Evolutionary conservation across 179 eudicot genomes (phyloP).

Genomic region (Silene coronaria): DNA sequence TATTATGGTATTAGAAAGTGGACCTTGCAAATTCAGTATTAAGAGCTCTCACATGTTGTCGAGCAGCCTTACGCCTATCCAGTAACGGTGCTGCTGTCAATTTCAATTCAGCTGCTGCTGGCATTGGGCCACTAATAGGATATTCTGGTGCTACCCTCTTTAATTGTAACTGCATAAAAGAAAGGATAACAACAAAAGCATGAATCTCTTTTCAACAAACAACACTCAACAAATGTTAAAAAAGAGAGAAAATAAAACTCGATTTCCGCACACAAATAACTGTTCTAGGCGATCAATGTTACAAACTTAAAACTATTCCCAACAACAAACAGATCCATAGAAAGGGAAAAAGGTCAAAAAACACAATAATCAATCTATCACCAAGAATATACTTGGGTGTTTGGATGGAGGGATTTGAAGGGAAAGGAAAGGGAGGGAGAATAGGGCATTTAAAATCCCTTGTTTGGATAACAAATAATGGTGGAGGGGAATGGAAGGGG

Average conservation of each 20-base stretch:
- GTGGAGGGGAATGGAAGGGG: too few relatives aligned
- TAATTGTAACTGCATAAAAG: slow-evolving; percentile 50
- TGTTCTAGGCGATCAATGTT: not conserved
- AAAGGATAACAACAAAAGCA: slow-evolving; percentile 1
- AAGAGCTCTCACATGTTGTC: slow-evolving; percentile 89
- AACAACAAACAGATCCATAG: not conserved
- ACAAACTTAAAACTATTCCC: not conserved
- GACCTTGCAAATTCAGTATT: slow-evolving; percentile 93
- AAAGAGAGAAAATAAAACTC: not conserved
- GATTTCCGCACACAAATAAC: not conserved
- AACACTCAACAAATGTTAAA: not conserved
- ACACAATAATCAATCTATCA: not conserved
- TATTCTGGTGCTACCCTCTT: slow-evolving; percentile 56
- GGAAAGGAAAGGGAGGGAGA: too few relatives aligned
- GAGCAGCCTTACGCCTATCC: slow-evolving; percentile 62
- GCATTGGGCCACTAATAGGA: slow-evolving; percentile 35
- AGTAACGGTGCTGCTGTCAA: slow-evolving; percentile 34
- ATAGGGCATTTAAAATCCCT: too few relatives aligned
- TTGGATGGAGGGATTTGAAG: too few relatives aligned
- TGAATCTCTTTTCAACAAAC: not conserved
- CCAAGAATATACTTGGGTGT: too few relatives aligned
- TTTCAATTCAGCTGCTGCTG: slow-evolving; percentile 45
- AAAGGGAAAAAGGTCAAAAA: not conserved
- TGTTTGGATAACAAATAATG: too few relatives aligned
- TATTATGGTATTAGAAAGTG: slow-evolving; percentile 15